Conservation (phyloP, 2,329 filamentous ascomycete species). For the Xylaria sp. region DNA sequence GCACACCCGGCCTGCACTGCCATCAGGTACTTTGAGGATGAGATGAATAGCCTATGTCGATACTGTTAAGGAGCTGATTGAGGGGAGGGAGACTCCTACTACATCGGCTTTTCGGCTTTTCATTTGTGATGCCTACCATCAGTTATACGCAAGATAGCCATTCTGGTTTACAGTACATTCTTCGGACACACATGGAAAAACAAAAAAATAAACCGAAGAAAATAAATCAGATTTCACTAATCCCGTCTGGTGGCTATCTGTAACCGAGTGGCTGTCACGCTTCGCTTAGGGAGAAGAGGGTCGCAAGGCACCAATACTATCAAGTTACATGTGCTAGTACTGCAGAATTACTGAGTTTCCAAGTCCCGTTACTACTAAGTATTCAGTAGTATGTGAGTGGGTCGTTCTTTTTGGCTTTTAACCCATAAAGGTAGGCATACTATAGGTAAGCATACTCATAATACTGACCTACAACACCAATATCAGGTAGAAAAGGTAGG, state of each 20-base stretch:
- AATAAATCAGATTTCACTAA: background rate
- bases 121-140: background rate
- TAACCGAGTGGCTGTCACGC: conserved; percentile 9
- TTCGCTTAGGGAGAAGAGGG: conserved; percentile 9
- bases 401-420: background rate
- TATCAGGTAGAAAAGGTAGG: conserved; percentile 12
- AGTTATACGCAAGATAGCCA: conserved; percentile 6
- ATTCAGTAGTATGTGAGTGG: background rate
- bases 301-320: conserved; percentile 26
- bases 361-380: conserved; percentile 8
- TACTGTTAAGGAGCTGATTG: background rate
- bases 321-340: background rate
- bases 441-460: background rate
- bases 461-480: conserved; percentile 2
- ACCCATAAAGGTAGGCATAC: conserved; percentile 4
- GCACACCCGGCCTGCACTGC: background rate
- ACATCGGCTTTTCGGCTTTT: background rate
- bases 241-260: background rate
- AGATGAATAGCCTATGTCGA: background rate
- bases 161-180: conserved; percentile 1
- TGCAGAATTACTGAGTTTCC: conserved; percentile 1
- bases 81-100: background rate
- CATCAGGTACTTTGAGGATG: background rate
- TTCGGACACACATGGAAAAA: conserved; percentile 4
- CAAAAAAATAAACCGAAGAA: background rate